Percentiles rank a stretch among this genome's conserved stretches.
These are phyloP conservation scores for Penicillium brasilianum DNA, from an alignment of 2,329 filamentous ascomycete genomes.

Conservation along the genomic window DNA sequence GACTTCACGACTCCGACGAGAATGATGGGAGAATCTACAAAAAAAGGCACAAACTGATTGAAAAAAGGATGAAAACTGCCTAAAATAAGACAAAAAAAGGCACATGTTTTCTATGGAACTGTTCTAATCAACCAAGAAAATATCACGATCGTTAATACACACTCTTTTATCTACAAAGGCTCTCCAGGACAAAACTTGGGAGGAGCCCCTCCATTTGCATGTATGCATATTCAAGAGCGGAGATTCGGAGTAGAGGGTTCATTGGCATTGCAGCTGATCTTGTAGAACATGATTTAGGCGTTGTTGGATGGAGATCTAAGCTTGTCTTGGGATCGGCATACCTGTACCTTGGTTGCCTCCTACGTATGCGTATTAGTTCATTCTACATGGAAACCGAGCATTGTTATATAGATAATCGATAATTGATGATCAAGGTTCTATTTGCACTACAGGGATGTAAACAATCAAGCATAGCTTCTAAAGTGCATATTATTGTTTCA, in stretches of 20 bases:
- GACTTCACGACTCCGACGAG: conserved; percentile 15
- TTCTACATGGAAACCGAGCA: neutral
- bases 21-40: neutral
- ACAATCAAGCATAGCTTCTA: no score
- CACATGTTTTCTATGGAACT: conserved; percentile 4
- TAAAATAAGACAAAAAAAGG: conserved; percentile 19
- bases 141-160: conserved; percentile 13
- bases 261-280: neutral
- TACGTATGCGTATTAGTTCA: neutral
- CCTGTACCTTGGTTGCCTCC: neutral
- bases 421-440: neutral
- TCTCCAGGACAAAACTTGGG: neutral
- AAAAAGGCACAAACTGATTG: conserved; percentile 8
- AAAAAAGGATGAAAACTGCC: neutral
- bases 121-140: conserved; percentile 10
- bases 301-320: neutral
- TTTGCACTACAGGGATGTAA: no score
- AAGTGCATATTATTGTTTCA: neutral
- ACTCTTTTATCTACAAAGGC: neutral
- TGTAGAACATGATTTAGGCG: neutral
- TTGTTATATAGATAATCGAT: neutral
- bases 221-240: neutral
- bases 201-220: neutral
- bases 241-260: neutral
- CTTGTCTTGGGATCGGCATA: neutral